Percentiles rank a stretch among this genome's conserved stretches.
These are phyloP conservation scores for Nidula microcarpa DNA, from an alignment of 768 basidiomycete species.

Conservation along the genomic window DNA sequence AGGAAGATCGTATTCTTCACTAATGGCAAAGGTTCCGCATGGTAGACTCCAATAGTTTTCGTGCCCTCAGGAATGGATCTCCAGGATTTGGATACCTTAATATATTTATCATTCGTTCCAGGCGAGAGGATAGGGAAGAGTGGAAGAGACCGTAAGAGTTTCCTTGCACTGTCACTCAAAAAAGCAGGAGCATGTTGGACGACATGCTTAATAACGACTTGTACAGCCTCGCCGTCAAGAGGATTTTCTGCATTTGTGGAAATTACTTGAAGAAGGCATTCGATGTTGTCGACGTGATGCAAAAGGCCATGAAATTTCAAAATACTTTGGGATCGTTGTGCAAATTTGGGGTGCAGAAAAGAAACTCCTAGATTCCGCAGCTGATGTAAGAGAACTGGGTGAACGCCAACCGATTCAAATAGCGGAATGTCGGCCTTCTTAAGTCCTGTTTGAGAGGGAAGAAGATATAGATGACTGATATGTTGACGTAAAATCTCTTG, in stretches of 20 bases:
- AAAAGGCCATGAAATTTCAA: not conserved
- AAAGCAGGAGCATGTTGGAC: not conserved
- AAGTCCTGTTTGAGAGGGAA: conserved; percentile 23
- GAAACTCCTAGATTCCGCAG: not conserved
- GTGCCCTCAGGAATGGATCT: conserved; percentile 4
- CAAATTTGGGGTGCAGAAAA: not conserved
- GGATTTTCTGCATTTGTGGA: not conserved
- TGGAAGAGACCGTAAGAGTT: conserved; percentile 14
- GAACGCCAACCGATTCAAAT: not conserved
- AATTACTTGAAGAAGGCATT: not conserved
- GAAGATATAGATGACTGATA: conserved; percentile 18
- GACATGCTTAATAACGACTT: not conserved
- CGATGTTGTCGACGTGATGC: not conserved
- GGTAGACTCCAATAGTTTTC: conserved; percentile 3
- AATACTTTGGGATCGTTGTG: not conserved
- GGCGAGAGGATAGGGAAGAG: conserved; percentile 23
- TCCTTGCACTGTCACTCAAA: not conserved
- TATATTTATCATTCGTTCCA: not conserved
- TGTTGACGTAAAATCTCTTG: conserved; percentile 15
- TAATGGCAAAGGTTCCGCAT: conserved; percentile 18
- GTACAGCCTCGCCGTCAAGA: not conserved
- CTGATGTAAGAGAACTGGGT: not conserved
- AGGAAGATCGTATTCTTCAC: conserved; percentile 20
- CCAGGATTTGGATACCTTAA: conserved; percentile 1
- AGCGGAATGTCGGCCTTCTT: not conserved